phyloP scores from a whole-genome alignment of 768 basidiomycete genomes.

The Rhodosporidiobolus odoratus region DNA sequence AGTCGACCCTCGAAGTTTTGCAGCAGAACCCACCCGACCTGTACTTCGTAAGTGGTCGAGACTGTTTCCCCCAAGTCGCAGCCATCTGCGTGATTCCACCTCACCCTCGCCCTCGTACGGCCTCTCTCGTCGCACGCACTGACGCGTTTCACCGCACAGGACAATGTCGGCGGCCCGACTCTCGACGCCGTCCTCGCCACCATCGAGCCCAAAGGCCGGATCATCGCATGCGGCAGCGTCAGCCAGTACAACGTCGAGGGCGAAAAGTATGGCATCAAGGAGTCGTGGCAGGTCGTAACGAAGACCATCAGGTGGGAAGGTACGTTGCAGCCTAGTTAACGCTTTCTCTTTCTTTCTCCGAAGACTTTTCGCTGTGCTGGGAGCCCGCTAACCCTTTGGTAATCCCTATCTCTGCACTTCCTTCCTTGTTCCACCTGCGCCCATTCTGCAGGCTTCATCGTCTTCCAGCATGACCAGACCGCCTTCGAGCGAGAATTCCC shows the following conservation, averaged over 20 bases:
- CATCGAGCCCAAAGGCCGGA: slow-evolving; percentile 39
- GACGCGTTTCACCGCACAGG: slow-evolving; percentile 13
- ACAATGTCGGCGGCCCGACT: slow-evolving; percentile 44
- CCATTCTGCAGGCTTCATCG: slow-evolving; percentile 28
- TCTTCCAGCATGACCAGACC: slow-evolving; percentile 19
- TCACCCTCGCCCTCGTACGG: background rate
- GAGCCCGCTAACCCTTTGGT: background rate
- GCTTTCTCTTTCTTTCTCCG: background rate
- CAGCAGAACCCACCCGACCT: slow-evolving; percentile 58
- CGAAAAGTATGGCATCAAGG: slow-evolving; percentile 35
- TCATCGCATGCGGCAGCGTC: slow-evolving; percentile 35
- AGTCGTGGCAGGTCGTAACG: slow-evolving; percentile 30
- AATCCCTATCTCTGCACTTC: too few species aligned
- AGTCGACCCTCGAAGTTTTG: slow-evolving; percentile 54
- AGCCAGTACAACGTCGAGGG: slow-evolving; percentile 30
- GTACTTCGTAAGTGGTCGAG: too few species aligned
- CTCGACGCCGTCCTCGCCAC: slow-evolving; percentile 41
- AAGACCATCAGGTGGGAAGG: slow-evolving; percentile 26
- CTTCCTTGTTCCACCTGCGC: background rate
- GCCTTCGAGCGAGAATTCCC: slow-evolving; percentile 33
- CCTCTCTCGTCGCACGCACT: too few species aligned
- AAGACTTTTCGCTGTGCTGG: background rate
- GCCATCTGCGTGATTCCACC: too few species aligned
- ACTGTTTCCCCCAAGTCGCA: too few species aligned
- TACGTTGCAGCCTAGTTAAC: background rate